Percentiles rank a stretch among this genome's conserved stretches.
phyloP scores from a whole-genome alignment of 768 basidiomycete species.

The Lactifluus subvellereus region DNA sequence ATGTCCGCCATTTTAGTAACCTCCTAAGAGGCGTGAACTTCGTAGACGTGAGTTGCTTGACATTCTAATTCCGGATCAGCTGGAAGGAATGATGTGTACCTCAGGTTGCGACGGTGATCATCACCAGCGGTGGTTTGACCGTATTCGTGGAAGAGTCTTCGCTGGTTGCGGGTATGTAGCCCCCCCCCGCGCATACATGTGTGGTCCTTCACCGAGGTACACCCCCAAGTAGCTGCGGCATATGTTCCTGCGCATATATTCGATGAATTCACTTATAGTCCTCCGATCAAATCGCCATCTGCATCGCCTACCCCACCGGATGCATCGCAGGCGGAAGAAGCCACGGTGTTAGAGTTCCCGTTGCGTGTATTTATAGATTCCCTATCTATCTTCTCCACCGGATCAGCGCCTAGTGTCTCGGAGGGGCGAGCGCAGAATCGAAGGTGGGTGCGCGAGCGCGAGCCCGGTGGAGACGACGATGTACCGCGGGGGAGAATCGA shows the following conservation, averaged over 20 bases:
- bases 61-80: background rate
- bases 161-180: slow-evolving; percentile 61
- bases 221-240: slow-evolving; percentile 58
- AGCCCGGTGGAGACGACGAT: slow-evolving; percentile 41
- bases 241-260: slow-evolving; percentile 77
- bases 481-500: slow-evolving; percentile 47
- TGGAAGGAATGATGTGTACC: background rate
- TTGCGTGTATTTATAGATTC: slow-evolving; percentile 83
- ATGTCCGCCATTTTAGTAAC: slow-evolving; percentile 74
- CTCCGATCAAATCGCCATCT: slow-evolving; percentile 32
- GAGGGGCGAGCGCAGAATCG: slow-evolving; percentile 35
- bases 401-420: slow-evolving; percentile 29
- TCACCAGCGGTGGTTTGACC: slow-evolving; percentile 64
- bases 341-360: slow-evolving; percentile 70
- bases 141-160: slow-evolving; percentile 84
- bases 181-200: background rate
- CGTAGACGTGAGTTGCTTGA: slow-evolving; percentile 51
- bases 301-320: slow-evolving; percentile 22
- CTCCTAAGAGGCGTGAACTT: slow-evolving; percentile 81
- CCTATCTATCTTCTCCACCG: slow-evolving; percentile 90
- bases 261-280: slow-evolving; percentile 66
- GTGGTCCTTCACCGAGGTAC: background rate
- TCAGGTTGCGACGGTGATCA: slow-evolving; percentile 68
- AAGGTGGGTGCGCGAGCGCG: slow-evolving; percentile 42
- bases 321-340: slow-evolving; percentile 26